Evolutionary conservation across 768 basidiomycete genomes (phyloP), one percentile per base, ranked within the genome.

Genomic region (Mycena chlorophos): DNA sequence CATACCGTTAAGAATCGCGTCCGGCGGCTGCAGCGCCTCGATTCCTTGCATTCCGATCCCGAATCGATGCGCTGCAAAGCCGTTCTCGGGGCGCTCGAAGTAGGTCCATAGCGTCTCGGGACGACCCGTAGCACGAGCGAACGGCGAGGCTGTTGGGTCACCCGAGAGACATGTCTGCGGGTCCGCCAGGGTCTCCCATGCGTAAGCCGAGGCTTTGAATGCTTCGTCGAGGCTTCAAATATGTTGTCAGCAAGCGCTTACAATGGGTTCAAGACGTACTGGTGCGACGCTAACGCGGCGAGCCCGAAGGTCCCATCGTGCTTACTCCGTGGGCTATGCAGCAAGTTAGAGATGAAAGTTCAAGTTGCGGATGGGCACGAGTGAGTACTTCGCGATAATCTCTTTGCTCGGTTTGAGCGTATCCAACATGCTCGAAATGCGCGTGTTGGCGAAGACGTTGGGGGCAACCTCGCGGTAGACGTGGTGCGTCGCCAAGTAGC

Each of bases 361-460:
- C 8, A 34, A 8, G 8, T 34, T 8, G 31, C 31, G 31, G 8
- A 34, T 8, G 17, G 8, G 31, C 31, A 34, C 8, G 31, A 34
- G 17, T 17, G 8, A 8, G 8, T 34, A 73, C 72, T 68, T 51
- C n/a, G 59, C 55, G 16, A 66, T 57, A 3, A 75, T 51, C 5
- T 69, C 71, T 43, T 58, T 55, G 30, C 57, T 62, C 10, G 65
- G 49, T 54, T 69, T 74, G 20, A 62, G 58, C 1, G 71, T 74
- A 52, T 75, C 75, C 20, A 76, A 46, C 34, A 66, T 51, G 6
- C 69, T 67, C 2, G 75, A 75, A 14, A 71, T 65, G 6, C 73
- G 71, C 47, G 72, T 78, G 55, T 75, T 71, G 2, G 72, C 66
- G 53, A 74, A 78, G 5, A 72, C 67, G 54, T 76, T 60, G 0